Base-by-base conservation (phyloP, 495 filamentous ascomycete genomes). In the Hypoxylon perforatum region DNA sequence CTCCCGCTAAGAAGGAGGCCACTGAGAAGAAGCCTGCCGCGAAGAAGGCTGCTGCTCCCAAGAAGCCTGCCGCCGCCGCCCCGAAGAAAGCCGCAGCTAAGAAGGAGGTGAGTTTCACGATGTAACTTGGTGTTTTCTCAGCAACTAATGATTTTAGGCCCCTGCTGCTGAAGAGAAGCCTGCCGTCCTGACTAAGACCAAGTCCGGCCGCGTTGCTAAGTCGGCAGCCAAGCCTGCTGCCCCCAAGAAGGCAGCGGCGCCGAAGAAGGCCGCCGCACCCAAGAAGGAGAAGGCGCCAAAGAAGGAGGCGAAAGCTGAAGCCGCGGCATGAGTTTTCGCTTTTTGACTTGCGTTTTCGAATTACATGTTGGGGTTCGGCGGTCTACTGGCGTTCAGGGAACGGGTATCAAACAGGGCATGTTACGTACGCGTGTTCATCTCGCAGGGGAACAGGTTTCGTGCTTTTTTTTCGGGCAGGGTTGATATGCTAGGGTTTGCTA, bases 161-260 rank as follows among this genome's bases (percentile, higher is more conserved):
- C 74, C 79, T 30, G 91, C 92, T 57, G 84, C 90, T 50, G 87
- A 88, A 47, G 89, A 93, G 55, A 88, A 92, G 81, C 84, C 90
- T 65, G 86, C 90, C 68, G 83, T 90, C 57, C 77, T 93, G 49
- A 85, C 84, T 65, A 96, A 92, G 86, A 96, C 94, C 76, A 97
- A 97, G 87, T 91, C 92, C 18, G 93, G 94, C 15, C 90, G 93
- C 58, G 90, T 96, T 63, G 88, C 92, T 45, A 97, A 97, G 89
- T 74, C 78, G 5, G 50, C 83, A 3, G 74, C 80, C 41, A 80
- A 83, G 78, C 73, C 82, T 25, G 86, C 87, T 15, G 82, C 85
- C 33, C 77, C 85, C 19, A 88, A 90, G 75, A 86, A 86, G 54
- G 83, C 85, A 4, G 71, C 85, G 5, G 71, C 82, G 45, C 81